These are phyloP conservation scores for Rhizopogon salebrosus DNA, from an alignment of 768 basidiomycete genomes.

Conservation along the genomic window DNA sequence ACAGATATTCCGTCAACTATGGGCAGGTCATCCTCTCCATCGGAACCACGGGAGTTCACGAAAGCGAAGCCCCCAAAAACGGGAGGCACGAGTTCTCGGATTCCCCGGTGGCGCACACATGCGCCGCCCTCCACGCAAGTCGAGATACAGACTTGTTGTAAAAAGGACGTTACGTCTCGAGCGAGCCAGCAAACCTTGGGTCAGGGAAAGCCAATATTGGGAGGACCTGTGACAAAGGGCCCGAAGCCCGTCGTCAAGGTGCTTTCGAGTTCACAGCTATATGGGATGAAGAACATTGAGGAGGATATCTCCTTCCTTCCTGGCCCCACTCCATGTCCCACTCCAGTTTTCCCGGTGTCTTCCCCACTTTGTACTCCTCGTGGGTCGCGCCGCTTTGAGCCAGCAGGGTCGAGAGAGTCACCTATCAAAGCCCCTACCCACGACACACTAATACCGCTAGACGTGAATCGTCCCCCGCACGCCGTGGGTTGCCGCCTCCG, in stretches of 20 bases:
- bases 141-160: neutral
- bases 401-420: neutral
- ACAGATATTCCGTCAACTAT: no score
- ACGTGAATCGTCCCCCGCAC: neutral
- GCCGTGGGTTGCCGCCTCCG: neutral
- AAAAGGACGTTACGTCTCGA: neutral
- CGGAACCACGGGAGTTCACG: neutral
- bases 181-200: neutral
- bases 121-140: no score
- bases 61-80: neutral
- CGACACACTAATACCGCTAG: neutral
- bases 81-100: neutral
- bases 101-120: neutral
- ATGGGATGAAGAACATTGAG: no score
- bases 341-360: slow-evolving; percentile 2
- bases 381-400: neutral
- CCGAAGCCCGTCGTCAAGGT: neutral
- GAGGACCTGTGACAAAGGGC: neutral
- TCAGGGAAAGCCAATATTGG: slow-evolving; percentile 1
- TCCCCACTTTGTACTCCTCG: slow-evolving; percentile 1
- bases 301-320: slow-evolving; percentile 4
- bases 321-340: slow-evolving; percentile 3
- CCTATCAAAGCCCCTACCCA: neutral
- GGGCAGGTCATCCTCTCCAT: no score
- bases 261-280: no score